Conservation (phyloP, 2,329 filamentous ascomycete genomes). For the Hypoxylon sp. region DNA sequence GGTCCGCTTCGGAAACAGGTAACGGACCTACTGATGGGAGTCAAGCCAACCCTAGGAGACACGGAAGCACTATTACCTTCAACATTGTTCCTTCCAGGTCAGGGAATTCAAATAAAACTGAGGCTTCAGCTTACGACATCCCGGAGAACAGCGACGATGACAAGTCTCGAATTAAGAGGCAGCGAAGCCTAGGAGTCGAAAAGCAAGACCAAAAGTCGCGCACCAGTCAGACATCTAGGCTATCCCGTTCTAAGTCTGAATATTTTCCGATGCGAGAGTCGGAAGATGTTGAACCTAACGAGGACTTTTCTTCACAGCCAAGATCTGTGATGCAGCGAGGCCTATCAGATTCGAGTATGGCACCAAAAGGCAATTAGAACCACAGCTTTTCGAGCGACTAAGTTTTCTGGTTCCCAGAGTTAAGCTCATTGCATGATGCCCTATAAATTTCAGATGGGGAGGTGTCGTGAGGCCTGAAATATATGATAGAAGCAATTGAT, state of each 20-base stretch:
- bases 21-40: constrained; percentile 1
- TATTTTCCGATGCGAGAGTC: constrained; percentile 11
- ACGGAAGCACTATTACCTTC: not conserved
- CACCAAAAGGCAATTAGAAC: too few species aligned
- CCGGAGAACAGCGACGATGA: not conserved
- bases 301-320: constrained; percentile 11
- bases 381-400: too few species aligned
- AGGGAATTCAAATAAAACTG: not conserved
- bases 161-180: constrained; percentile 17
- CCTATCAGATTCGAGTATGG: too few species aligned
- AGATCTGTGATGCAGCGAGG: too few species aligned
- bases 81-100: not conserved
- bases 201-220: not conserved
- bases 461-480: too few species aligned
- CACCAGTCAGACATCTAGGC: constrained; percentile 15
- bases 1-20: constrained; percentile 14
- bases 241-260: constrained; percentile 36
- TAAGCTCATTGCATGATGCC: too few species aligned
- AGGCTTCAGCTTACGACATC: constrained; percentile 4
- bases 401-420: too few species aligned
- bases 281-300: constrained; percentile 2
- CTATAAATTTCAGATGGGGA: too few species aligned
- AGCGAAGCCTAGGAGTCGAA: constrained; percentile 1
- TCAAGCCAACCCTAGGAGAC: not conserved
- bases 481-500: too few species aligned